A percentile compares a stretch with the other conserved stretches of the same genome.
Evolutionary conservation across 139 green algal species (phyloP).

Genomic region (Picochlorum sp.): DNA sequence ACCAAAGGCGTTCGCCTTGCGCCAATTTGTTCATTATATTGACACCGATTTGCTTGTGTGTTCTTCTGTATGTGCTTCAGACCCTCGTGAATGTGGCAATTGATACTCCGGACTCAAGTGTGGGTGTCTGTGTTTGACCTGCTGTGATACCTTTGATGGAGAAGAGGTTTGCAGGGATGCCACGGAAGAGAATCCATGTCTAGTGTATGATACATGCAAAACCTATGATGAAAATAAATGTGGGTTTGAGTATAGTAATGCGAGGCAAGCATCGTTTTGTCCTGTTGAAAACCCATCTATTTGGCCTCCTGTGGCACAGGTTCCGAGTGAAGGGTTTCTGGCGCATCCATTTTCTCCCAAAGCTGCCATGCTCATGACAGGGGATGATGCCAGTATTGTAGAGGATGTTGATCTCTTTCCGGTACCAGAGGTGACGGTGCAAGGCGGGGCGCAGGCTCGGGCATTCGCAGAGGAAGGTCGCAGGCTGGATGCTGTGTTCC

Average conservation of each 20-base stretch:
- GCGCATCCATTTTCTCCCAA: conserved; percentile 22
- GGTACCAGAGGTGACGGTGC: conserved; percentile 3
- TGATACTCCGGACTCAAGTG: conserved; percentile 48
- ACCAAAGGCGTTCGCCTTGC: conserved; percentile 52
- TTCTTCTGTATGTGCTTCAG: conserved; percentile 59
- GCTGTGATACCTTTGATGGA: conserved; percentile 30
- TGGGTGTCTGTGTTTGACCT: conserved; percentile 53
- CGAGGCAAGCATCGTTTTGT: conserved; percentile 36
- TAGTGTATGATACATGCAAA: neutral
- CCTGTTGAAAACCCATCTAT: conserved; percentile 32
- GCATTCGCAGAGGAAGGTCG: neutral
- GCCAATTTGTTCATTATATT: conserved; percentile 56
- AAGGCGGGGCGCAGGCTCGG: neutral
- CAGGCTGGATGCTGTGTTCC: conserved; percentile 5
- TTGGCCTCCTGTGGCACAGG: conserved; percentile 42
- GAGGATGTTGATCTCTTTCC: conserved; percentile 9
- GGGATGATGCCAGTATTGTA: neutral
- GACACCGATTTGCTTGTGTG: conserved; percentile 60
- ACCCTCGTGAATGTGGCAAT: conserved; percentile 30
- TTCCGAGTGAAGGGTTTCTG: conserved; percentile 10
- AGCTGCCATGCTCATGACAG: conserved; percentile 27
- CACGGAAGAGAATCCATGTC: neutral
- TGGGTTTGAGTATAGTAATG: conserved; percentile 37
- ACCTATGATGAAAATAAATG: conserved; percentile 34
- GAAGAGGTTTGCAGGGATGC: neutral